Percentiles rank a stretch among this genome's conserved stretches.
These are phyloP conservation scores for Glycine latifolia DNA, from an alignment of 306 rosid species.

Conservation along the genomic window DNA sequence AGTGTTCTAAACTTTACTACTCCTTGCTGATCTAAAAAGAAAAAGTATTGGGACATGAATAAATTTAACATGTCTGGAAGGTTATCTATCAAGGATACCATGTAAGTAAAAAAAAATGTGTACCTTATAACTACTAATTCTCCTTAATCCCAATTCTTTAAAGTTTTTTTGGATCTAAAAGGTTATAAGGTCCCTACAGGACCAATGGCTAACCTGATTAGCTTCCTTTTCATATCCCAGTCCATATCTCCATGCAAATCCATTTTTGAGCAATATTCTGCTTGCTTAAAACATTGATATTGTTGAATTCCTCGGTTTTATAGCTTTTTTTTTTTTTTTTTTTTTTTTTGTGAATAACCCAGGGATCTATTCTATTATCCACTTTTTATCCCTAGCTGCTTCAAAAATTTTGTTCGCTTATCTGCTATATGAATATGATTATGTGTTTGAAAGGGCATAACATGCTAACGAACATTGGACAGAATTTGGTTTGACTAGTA, in stretches of 20 bases:
- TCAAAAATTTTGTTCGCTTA: background rate
- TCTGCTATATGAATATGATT: background rate
- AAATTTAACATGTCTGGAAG: background rate
- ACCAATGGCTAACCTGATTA: background rate
- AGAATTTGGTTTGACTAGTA: no score
- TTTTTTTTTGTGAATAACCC: no score
- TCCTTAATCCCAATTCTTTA: background rate
- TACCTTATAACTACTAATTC: background rate
- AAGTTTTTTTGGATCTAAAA: background rate
- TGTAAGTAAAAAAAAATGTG: background rate
- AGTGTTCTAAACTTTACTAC: background rate
- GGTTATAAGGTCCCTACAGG: background rate
- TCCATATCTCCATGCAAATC: background rate
- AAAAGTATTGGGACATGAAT: background rate
- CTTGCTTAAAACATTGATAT: constrained; percentile 3
- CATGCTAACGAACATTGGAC: background rate
- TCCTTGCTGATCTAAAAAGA: constrained; percentile 12
- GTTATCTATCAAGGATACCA: background rate
- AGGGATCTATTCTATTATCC: background rate
- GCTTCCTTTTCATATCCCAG: background rate
- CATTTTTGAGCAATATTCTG: background rate
- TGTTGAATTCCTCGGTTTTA: no score
- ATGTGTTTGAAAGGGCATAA: background rate
- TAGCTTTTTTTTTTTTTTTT: no score
- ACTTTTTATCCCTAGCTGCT: no score